Evolutionary conservation across 768 basidiomycete species (phyloP).

Genomic region (Collybia nuda): DNA sequence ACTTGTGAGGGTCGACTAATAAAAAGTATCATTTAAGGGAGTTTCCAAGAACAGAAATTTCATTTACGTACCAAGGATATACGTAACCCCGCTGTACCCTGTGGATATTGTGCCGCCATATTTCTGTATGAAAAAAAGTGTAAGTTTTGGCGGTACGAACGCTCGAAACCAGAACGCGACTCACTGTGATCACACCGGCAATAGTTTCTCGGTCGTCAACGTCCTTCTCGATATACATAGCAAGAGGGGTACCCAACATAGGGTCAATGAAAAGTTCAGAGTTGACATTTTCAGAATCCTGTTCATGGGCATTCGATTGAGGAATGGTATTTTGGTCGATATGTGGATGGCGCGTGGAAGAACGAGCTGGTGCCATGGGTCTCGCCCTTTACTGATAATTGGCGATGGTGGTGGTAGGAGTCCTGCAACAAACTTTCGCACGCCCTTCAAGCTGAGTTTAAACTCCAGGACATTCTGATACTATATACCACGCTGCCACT

Average conservation of each 20-base stretch:
- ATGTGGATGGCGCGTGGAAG: constrained; percentile 47
- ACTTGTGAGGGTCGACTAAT: constrained; percentile 79
- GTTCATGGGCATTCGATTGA: constrained; percentile 24
- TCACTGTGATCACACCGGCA: constrained; percentile 63
- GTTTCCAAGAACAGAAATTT: constrained; percentile 1
- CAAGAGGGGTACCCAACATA: constrained; percentile 74
- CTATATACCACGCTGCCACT: too few species aligned
- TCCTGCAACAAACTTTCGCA: constrained; percentile 31
- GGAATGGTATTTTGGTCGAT: constrained; percentile 34
- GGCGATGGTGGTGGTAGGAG: constrained; percentile 46
- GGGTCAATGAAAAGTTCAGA: constrained; percentile 74
- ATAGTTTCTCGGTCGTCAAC: constrained; percentile 68
- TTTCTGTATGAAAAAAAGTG: constrained; percentile 44
- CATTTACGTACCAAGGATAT: constrained; percentile 67
- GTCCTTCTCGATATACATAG: constrained; percentile 80
- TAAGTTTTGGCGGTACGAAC: constrained; percentile 4
- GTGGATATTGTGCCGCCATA: constrained; percentile 74
- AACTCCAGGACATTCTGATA: background rate
- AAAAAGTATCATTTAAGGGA: constrained; percentile 10
- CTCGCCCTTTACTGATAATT: constrained; percentile 41
- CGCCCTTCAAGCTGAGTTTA: constrained; percentile 21
- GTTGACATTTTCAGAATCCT: constrained; percentile 34
- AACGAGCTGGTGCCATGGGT: constrained; percentile 85
- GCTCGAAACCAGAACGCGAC: constrained; percentile 25
- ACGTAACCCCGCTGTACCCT: constrained; percentile 76